Evolutionary conservation across 805 yeast genomes (phyloP), one percentile per base, ranked within the genome.

Genomic region (Wickerhamiella shivajii): DNA sequence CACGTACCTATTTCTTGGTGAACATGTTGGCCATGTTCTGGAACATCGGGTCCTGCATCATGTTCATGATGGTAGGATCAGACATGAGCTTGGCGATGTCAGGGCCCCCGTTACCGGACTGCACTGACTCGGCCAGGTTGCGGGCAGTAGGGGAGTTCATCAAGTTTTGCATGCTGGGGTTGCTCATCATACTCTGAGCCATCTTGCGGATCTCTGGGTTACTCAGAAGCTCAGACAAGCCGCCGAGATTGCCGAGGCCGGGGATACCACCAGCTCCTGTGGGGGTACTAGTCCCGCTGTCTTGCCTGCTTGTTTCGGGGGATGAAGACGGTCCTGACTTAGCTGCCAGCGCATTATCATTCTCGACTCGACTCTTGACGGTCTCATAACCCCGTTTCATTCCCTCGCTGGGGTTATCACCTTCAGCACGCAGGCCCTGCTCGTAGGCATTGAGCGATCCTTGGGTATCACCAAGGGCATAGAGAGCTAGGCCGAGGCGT

Each of bases 351-450:
- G 19, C 12, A n/a, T 31, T 19, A 36, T 81, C 79, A 51, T 77
- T 85, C 48, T 78, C 83, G 24, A 79, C 81, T 53, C 85, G 75
- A 57, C 70, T 71, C 62, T 81, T 80, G 16, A 96, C 96, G 22
- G 94, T 80, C 56, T 87, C 95, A 53, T 73, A 84, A 34, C 95
- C 98, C 52, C 76, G 75, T 56, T 68, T 70, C 95, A 87, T 87
- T 12, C 90, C 85, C 25, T 78, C 93, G 6, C 85, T 71, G 29
- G 87, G 83, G 17, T 62, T 59, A 28, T 72, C 78, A 27, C 96
- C 95, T 60, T 90, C 97, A 37, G 72, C 71, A 38, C 79, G 84
- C 44, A 90, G 57, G 24, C 95, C 98, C 43, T 66, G 67, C 57
- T 79, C 74, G 60, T 90, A 90, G 18, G 97, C 96, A 30, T 83